Conservation (phyloP, 2,329 filamentous ascomycete genomes). For the Colletotrichum viniferum region DNA sequence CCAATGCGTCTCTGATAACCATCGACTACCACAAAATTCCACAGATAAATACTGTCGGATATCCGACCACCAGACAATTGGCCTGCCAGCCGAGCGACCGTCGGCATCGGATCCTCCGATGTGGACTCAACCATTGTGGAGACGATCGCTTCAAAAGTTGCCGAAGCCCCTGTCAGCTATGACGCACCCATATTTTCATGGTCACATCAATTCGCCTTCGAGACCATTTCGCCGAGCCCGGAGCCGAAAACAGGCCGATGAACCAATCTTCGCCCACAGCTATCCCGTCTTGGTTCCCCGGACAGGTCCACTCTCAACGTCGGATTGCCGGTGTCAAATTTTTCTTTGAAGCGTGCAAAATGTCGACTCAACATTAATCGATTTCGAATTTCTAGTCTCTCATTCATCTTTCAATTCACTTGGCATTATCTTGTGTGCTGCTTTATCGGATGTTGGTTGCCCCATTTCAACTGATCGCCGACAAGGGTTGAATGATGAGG, state of each 20-base stretch:
- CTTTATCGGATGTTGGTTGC: not conserved
- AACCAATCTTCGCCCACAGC: slow-evolving; percentile 3
- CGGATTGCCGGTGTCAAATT: not conserved
- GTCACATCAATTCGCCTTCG: not conserved
- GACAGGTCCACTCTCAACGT: not conserved
- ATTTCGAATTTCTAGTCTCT: not conserved
- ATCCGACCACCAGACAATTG: not conserved
- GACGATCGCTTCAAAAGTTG: slow-evolving; percentile 12
- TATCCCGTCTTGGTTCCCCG: slow-evolving; percentile 1
- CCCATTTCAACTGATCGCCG: not conserved
- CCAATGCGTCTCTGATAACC: not conserved
- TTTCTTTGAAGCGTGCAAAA: not conserved
- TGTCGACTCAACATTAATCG: not conserved
- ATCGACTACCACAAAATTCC: not conserved
- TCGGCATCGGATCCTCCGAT: slow-evolving; percentile 7
- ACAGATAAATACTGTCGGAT: not conserved
- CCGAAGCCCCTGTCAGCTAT: not conserved
- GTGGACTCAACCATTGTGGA: not conserved
- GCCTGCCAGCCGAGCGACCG: not conserved
- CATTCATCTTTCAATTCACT: not conserved
- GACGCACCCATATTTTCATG: not conserved
- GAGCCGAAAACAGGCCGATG: not conserved
- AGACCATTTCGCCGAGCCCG: not conserved
- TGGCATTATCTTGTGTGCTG: not conserved
- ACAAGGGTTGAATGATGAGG: not conserved